Percentiles rank a stretch among this genome's conserved stretches.
Evolutionary conservation across 2,329 filamentous ascomycete genomes (phyloP).

Genomic region (Diplodia mutila): DNA sequence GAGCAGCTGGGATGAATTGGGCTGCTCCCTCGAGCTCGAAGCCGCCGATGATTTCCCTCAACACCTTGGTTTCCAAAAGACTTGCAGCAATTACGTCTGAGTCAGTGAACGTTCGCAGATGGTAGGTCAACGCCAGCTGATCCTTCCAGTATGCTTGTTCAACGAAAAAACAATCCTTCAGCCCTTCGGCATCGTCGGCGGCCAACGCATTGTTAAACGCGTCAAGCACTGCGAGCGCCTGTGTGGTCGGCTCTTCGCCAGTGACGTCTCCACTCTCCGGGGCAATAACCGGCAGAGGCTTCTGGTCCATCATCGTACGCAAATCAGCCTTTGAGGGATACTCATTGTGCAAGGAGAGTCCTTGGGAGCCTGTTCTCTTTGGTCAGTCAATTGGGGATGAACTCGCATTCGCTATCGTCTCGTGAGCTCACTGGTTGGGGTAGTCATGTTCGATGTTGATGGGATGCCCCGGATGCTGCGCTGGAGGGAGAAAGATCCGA

Average conservation of each 20-base stretch:
- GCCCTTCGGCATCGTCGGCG: not conserved
- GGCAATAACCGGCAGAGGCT: not conserved
- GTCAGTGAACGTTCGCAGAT: not conserved
- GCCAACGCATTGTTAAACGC: not conserved
- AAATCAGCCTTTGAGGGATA: constrained; percentile 1
- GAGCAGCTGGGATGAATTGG: not conserved
- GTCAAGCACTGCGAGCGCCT: not conserved
- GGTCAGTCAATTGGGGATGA: not conserved
- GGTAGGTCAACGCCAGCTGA: constrained; percentile 8
- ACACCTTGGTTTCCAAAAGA: not conserved
- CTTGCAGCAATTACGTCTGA: not conserved
- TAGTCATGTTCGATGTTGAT: not conserved
- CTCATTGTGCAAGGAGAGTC: not conserved
- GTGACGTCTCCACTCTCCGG: not conserved
- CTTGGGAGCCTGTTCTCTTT: not conserved
- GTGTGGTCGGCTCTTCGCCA: constrained; percentile 3
- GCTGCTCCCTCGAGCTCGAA: not conserved
- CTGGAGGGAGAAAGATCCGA: no score
- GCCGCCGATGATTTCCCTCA: not conserved
- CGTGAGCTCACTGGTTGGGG: not conserved
- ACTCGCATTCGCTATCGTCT: not conserved
- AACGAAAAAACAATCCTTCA: not conserved
- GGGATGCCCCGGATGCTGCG: no score
- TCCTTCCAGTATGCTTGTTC: constrained; percentile 2
- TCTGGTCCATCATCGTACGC: not conserved